A percentile compares a stretch with the other conserved stretches of the same genome.
phyloP scores from a whole-genome alignment of 2,329 filamentous ascomycete species.

The Verruconis gallopava region DNA sequence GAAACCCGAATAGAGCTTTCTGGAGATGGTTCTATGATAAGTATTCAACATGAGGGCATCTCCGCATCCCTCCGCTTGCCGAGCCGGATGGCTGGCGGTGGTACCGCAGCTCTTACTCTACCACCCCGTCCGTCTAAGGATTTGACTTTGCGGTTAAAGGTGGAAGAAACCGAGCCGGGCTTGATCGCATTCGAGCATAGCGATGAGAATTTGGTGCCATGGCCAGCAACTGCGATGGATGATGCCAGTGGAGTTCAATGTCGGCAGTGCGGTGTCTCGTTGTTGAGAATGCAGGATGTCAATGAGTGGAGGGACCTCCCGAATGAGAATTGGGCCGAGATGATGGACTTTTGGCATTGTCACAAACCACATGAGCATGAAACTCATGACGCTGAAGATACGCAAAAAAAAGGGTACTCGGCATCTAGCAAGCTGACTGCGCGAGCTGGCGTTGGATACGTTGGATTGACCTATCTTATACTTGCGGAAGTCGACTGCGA shows the following conservation, averaged over 20 bases:
- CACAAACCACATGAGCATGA: constrained; percentile 68
- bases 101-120: constrained; percentile 36
- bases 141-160: constrained; percentile 40
- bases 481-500: constrained; percentile 54
- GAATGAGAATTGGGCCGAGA: constrained; percentile 96
- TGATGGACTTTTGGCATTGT: constrained; percentile 99
- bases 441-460: constrained; percentile 54
- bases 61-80: constrained; percentile 34
- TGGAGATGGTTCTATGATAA: constrained; percentile 30
- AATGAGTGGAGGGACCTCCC: constrained; percentile 78
- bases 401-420: constrained; percentile 82
- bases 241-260: constrained; percentile 12
- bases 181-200: constrained; percentile 13
- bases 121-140: constrained; percentile 36
- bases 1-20: constrained; percentile 32
- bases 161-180: constrained; percentile 26
- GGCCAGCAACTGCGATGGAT: constrained; percentile 10
- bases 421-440: constrained; percentile 63
- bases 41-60: constrained; percentile 33
- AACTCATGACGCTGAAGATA: constrained; percentile 40
- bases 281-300: constrained; percentile 7
- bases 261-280: not conserved
- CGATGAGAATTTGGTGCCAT: constrained; percentile 15
- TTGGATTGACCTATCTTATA: constrained; percentile 69
- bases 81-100: constrained; percentile 28